Evolutionary conservation across 176 grass and related monocot species (phyloP), one percentile per base, ranked within the genome.

Genomic region (Microstegium vimineum): DNA sequence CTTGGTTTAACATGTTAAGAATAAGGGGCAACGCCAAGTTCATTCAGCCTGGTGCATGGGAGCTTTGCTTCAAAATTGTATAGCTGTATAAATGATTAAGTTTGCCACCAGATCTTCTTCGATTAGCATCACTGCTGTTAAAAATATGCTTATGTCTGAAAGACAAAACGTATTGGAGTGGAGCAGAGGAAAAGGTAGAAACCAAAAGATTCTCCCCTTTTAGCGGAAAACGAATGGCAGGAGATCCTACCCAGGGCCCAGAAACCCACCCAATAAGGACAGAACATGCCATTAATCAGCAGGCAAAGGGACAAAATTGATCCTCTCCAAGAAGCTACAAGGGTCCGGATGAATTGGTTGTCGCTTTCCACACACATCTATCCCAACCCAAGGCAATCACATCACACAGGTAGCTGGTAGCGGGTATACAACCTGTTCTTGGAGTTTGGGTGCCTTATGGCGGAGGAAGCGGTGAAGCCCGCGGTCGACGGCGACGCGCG

Each of bases 391-490:
- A 68, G 66, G 66, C 34, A 66, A 36, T 7, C 42, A 25, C 72
- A 11, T 1, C 45, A 41, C 27, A 17, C 3, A 22, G 41, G 35
- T 34, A 45, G 37, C 43, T 12, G 43, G 38, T 1, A 41, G 38
- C 4, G 64, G 46, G 41, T 37, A 69, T 14, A 51, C 12, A 51
- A 91, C 93, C 87, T 94, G 81, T 1, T 62, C 65, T 6, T 90
- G 26, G 14, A 97, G 94, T 8, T 79, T 47, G 8, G 87, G 85
- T 3, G 82, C 76, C 33, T 92, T 97, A 61, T 90, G 91, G 7
- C 91, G 80, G 36, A 94, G 66, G 78, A 86, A 94, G 5, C 67
- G 71, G 37, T 92, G 64, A 26, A 97, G 90, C 1, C 80, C 82
- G 62, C 32, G 85, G 3, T 7, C 13, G 30, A 97, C 71, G 45